Evolutionary conservation across 169 alveolate genomes (phyloP).

Genomic region (Eimeria mitis): DNA sequence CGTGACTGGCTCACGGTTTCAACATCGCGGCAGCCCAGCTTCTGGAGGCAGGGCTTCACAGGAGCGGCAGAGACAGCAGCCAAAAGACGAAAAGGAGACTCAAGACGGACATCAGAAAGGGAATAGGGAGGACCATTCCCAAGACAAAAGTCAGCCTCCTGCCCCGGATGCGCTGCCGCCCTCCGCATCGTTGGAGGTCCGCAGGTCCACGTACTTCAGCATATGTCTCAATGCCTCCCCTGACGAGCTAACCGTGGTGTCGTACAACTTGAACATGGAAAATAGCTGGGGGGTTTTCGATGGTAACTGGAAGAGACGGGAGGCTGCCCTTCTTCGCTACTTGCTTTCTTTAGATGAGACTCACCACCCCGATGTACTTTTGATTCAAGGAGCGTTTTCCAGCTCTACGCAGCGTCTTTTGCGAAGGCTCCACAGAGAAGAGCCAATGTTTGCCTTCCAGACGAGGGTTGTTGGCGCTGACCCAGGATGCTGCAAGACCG

Average conservation of each 20-base stretch:
- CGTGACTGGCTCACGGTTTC: neutral
- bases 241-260: conserved; percentile 81
- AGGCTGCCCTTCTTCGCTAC: conserved; percentile 72
- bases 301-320: conserved; percentile 81
- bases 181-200: conserved; percentile 59
- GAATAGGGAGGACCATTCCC: neutral
- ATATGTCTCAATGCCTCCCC: conserved; percentile 75
- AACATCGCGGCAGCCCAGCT: neutral
- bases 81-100: neutral
- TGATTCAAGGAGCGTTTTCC: conserved; percentile 80
- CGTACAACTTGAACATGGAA: conserved; percentile 84
- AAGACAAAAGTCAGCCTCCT: neutral
- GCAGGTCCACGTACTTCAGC: conserved; percentile 78
- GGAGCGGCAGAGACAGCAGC: conserved; percentile 6
- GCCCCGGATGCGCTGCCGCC: conserved; percentile 21
- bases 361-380: conserved; percentile 77
- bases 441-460: conserved; percentile 70
- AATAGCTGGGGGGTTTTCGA: conserved; percentile 69
- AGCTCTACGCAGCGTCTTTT: conserved; percentile 46
- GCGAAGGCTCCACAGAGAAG: conserved; percentile 46
- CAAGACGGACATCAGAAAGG: neutral
- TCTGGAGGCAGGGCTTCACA: conserved; percentile 5
- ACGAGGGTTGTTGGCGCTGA: conserved; percentile 74
- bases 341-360: conserved; percentile 42
- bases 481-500: conserved; percentile 49